Evolutionary conservation across 2,329 filamentous ascomycete species (phyloP).

Genomic region (Orbilia oligospora): DNA sequence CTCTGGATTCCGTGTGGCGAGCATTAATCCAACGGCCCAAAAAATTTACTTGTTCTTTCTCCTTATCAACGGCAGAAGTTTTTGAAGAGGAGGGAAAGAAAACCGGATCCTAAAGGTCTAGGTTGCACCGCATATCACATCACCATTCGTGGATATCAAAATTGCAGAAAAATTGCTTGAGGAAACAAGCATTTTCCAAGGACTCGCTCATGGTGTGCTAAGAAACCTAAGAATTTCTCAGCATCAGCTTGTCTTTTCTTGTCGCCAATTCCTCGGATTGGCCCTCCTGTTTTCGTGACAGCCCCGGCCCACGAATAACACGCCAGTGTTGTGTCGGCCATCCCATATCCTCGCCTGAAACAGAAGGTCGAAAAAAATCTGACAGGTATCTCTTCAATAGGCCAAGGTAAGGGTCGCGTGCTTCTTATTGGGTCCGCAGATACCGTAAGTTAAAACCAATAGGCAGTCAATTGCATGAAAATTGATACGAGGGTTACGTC

Average conservation of each 20-base stretch:
- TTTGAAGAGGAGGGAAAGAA: background rate
- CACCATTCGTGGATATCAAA: slow-evolving; percentile 3
- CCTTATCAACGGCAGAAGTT: background rate
- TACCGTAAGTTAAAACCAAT: slow-evolving; percentile 5
- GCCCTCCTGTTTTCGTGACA: slow-evolving; percentile 35
- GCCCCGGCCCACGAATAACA: background rate
- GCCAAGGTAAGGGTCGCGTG: slow-evolving; percentile 15
- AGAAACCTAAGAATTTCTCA: slow-evolving; percentile 46
- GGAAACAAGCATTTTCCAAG: slow-evolving; percentile 56
- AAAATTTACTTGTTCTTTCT: too few species aligned
- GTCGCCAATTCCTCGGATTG: slow-evolving; percentile 34
- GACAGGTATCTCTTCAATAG: background rate
- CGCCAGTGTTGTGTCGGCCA: background rate
- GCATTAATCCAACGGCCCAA: background rate
- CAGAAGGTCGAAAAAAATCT: slow-evolving; percentile 45
- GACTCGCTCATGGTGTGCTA: slow-evolving; percentile 20
- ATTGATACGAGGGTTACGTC: slow-evolving; percentile 42
- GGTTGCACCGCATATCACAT: slow-evolving; percentile 28
- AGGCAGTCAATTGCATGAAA: slow-evolving; percentile 46
- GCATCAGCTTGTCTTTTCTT: slow-evolving; percentile 40
- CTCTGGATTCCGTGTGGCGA: slow-evolving; percentile 4
- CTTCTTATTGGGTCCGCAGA: slow-evolving; percentile 9
- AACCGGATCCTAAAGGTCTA: slow-evolving; percentile 10
- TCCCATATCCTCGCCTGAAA: slow-evolving; percentile 42
- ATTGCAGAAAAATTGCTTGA: background rate